These are phyloP conservation scores for Coemansia interrupta DNA, from an alignment of 192 early-diverging fungal genomes.

Conservation along the genomic window DNA sequence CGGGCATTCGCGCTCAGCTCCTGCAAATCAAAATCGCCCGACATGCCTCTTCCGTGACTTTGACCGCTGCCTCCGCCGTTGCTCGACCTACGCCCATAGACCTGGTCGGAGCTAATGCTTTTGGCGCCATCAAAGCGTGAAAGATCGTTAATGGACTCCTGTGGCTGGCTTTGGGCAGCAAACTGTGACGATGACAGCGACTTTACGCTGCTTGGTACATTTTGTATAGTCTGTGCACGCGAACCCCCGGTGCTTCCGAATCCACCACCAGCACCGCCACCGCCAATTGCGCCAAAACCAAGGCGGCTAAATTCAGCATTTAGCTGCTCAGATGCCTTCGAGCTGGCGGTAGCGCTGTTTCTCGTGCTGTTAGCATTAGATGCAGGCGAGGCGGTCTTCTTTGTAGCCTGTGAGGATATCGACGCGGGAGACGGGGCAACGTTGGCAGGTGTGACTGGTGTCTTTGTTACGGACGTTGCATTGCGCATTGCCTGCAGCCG, in stretches of 20 bases:
- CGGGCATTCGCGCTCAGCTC: slow-evolving; percentile 52
- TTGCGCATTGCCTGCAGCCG: slow-evolving; percentile 50
- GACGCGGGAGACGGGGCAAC: slow-evolving; percentile 2
- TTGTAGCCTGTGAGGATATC: background rate
- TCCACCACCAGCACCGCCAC: slow-evolving; percentile 8
- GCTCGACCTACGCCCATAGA: slow-evolving; percentile 74
- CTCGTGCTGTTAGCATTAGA: background rate
- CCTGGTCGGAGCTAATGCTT: slow-evolving; percentile 89
- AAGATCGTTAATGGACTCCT: slow-evolving; percentile 7
- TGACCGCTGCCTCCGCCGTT: slow-evolving; percentile 29
- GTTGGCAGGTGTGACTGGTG: background rate
- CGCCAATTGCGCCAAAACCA: slow-evolving; percentile 56
- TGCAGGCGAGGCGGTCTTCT: background rate
- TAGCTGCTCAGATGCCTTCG: slow-evolving; percentile 51
- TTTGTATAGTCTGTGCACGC: slow-evolving; percentile 45
- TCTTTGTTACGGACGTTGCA: slow-evolving; percentile 13
- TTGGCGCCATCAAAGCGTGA: slow-evolving; percentile 74
- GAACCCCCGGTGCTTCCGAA: slow-evolving; percentile 49
- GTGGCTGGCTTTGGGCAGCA: slow-evolving; percentile 15
- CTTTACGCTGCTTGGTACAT: slow-evolving; percentile 6
- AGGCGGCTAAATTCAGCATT: slow-evolving; percentile 67
- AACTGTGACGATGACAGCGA: slow-evolving; percentile 29
- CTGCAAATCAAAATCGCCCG: slow-evolving; percentile 61
- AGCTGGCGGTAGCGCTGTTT: background rate
- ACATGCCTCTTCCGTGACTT: slow-evolving; percentile 67